phyloP scores from a whole-genome alignment of 2,329 filamentous ascomycete genomes.

The Claviceps spartinae region DNA sequence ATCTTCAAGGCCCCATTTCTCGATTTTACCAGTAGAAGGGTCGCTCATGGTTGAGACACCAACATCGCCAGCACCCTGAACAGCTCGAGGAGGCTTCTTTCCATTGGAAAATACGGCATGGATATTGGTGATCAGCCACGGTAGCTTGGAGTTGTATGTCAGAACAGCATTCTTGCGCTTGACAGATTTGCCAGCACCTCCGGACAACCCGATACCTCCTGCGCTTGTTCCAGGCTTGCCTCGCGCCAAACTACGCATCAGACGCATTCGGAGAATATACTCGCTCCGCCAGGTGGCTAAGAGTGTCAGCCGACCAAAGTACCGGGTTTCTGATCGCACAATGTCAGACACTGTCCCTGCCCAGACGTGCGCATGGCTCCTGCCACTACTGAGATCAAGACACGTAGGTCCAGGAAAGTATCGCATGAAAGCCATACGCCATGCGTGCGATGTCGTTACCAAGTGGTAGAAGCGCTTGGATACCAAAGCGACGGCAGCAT shows the following conservation, averaged over 20 bases:
- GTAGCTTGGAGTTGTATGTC: constrained; percentile 75
- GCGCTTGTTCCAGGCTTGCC: constrained; percentile 59
- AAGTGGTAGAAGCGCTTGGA: constrained; percentile 77
- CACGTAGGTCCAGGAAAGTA: constrained; percentile 65
- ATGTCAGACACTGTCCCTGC: constrained; percentile 35
- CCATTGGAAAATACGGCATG: constrained; percentile 62
- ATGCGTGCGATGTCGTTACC: constrained; percentile 83
- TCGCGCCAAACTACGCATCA: constrained; percentile 66
- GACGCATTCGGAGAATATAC: constrained; percentile 75
- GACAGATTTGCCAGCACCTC: constrained; percentile 35
- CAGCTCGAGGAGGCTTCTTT: constrained; percentile 63
- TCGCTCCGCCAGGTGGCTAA: constrained; percentile 93
- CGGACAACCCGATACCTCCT: constrained; percentile 36
- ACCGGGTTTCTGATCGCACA: constrained; percentile 58
- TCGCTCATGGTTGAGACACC: constrained; percentile 73
- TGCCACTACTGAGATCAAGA: constrained; percentile 17
- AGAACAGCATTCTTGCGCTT: constrained; percentile 61
- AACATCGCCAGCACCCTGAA: constrained; percentile 71
- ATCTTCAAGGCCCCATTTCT: constrained; percentile 71
- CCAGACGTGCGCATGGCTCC: constrained; percentile 24
- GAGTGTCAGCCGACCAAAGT: constrained; percentile 69
- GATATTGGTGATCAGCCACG: constrained; percentile 64
- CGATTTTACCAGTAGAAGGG: constrained; percentile 59
- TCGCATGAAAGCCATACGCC: constrained; percentile 83
- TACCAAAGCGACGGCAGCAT: constrained; percentile 71